Conservation (phyloP, 2,329 filamentous ascomycete genomes). For the Gremmenia infestans region DNA sequence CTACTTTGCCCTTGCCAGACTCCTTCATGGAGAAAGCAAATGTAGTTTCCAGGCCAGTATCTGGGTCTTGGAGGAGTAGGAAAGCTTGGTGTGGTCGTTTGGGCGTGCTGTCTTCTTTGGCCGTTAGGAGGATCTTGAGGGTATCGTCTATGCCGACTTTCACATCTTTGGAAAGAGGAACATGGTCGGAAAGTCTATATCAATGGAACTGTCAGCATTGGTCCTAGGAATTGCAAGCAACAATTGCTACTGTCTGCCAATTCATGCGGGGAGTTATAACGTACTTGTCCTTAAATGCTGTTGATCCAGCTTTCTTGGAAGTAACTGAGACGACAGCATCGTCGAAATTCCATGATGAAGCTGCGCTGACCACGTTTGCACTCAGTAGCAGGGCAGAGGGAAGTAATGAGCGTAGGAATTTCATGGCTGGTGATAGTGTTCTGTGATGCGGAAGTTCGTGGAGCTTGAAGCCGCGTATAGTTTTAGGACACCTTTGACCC, state of each 20-base stretch:
- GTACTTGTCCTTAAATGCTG: slow-evolving; percentile 59
- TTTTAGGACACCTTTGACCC: not conserved
- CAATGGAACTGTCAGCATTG: slow-evolving; percentile 11
- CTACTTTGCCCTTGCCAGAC: slow-evolving; percentile 77
- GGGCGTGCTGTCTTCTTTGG: slow-evolving; percentile 69
- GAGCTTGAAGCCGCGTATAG: slow-evolving; percentile 1
- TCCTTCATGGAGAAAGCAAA: slow-evolving; percentile 83
- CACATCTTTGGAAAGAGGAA: slow-evolving; percentile 53
- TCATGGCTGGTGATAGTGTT: slow-evolving; percentile 31
- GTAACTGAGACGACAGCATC: slow-evolving; percentile 64
- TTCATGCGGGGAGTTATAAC: slow-evolving; percentile 20
- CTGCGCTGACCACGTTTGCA: slow-evolving; percentile 37
- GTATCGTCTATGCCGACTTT: slow-evolving; percentile 63
- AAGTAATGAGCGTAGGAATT: slow-evolving; percentile 36
- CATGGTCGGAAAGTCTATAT: slow-evolving; percentile 27
- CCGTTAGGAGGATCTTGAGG: slow-evolving; percentile 76
- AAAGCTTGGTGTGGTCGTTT: slow-evolving; percentile 94
- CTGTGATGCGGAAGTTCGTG: slow-evolving; percentile 1
- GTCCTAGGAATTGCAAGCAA: not conserved
- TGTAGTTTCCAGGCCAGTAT: slow-evolving; percentile 76
- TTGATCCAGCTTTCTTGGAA: slow-evolving; percentile 46
- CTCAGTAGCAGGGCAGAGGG: slow-evolving; percentile 38
- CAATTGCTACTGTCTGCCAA: not conserved
- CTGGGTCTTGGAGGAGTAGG: slow-evolving; percentile 70
- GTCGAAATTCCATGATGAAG: slow-evolving; percentile 64